A percentile compares a stretch with the other conserved stretches of the same genome.
Conservation (phyloP, 371 early-diverging fungal genomes). For the Lichtheimia corymbifera region DNA sequence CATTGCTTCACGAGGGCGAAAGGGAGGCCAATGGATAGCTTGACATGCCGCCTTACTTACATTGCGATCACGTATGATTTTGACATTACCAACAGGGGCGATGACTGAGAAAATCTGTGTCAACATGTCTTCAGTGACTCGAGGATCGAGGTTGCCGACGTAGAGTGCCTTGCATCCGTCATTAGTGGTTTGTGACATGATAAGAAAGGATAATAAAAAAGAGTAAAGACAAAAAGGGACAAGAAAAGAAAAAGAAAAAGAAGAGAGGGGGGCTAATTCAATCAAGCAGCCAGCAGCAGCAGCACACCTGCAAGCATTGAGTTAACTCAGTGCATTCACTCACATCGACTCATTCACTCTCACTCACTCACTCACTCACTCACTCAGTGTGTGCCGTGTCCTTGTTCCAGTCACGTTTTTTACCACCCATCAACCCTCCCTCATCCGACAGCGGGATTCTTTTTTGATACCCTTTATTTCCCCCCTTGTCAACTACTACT, state of each 20-base stretch:
- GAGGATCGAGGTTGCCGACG: constrained; percentile 83
- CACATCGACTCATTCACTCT: too few relatives aligned
- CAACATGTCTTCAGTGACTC: constrained; percentile 71
- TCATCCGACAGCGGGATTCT: too few relatives aligned
- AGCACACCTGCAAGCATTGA: too few relatives aligned
- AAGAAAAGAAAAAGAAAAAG: constrained; percentile 11
- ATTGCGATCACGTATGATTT: constrained; percentile 78
- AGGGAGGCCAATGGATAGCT: too few relatives aligned
- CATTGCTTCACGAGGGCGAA: too few relatives aligned
- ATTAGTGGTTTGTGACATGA: constrained; percentile 21
- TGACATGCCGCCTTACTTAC: constrained; percentile 50
- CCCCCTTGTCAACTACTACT: background rate
- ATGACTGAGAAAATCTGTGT: constrained; percentile 68
- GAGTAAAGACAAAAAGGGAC: background rate
- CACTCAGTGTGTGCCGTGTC: too few relatives aligned
- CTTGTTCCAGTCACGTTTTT: background rate
- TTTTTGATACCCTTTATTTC: background rate
- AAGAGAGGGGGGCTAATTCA: constrained; percentile 5
- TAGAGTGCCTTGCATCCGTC: constrained; percentile 70
- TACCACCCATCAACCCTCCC: background rate
- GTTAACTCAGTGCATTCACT: too few relatives aligned
- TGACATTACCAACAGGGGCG: constrained; percentile 68
- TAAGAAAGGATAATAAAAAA: background rate
- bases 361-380: too few relatives aligned
- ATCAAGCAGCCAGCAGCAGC: background rate